These are phyloP conservation scores for Perilla frutescens DNA, from an alignment of 257 asterid genomes.

Conservation along the genomic window DNA sequence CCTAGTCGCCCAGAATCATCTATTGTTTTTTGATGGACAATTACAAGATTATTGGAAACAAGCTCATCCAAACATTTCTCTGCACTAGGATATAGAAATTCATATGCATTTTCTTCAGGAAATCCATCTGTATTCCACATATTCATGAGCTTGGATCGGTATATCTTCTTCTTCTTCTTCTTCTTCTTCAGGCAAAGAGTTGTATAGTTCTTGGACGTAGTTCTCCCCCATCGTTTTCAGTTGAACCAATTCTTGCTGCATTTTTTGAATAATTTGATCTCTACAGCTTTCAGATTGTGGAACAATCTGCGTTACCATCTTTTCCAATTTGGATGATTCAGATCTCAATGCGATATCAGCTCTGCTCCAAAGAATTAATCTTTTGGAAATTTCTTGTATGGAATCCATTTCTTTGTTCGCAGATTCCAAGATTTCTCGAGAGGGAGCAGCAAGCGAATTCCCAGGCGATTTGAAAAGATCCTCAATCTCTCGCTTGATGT, in stretches of 20 bases:
- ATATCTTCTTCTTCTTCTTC: constrained; percentile 2
- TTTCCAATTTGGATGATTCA: not conserved
- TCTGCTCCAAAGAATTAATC: constrained; percentile 24
- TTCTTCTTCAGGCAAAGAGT: not conserved
- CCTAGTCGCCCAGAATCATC: too few species aligned
- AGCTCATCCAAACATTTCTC: constrained; percentile 19
- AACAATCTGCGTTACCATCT: not conserved
- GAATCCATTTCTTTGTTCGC: constrained; percentile 6
- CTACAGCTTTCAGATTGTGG: not conserved
- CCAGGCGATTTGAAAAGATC: not conserved
- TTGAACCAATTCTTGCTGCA: not conserved
- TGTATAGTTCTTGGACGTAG: constrained; percentile 1
- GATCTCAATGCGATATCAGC: not conserved
- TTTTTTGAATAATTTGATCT: not conserved
- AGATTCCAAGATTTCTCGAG: constrained; percentile 3
- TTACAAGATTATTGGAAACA: not conserved
- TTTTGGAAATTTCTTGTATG: constrained; percentile 9
- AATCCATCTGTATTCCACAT: constrained; percentile 30
- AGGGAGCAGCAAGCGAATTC: not conserved
- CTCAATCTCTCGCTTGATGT: not conserved
- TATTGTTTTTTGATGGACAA: too few species aligned
- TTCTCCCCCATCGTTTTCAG: constrained; percentile 13
- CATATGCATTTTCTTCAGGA: not conserved
- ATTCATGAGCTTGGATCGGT: constrained; percentile 4
- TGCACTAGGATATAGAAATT: constrained; percentile 5